Percentiles rank a stretch among this genome's conserved stretches.
phyloP scores from a whole-genome alignment of 2,329 filamentous ascomycete species.

The Diaporthe longicolla region DNA sequence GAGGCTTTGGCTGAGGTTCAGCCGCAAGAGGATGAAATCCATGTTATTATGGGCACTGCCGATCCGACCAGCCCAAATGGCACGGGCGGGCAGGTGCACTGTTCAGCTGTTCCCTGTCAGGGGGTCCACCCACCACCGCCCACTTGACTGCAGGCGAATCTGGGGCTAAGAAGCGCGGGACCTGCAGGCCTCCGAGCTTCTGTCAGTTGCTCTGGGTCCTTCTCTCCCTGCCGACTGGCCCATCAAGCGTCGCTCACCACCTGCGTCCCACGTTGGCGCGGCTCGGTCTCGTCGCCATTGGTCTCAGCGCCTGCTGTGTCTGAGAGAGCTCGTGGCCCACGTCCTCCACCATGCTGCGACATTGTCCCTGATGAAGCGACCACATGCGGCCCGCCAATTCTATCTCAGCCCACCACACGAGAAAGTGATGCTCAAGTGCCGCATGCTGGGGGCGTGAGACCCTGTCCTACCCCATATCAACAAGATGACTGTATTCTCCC shows the following conservation, averaged over 20 bases:
- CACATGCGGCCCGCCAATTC: constrained; percentile 28
- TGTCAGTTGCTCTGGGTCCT: neutral
- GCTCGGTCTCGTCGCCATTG: constrained; percentile 32
- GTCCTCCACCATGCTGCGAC: neutral
- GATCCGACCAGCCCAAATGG: constrained; percentile 3
- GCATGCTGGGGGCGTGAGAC: constrained; percentile 27
- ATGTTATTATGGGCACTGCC: neutral
- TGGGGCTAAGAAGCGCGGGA: constrained; percentile 16
- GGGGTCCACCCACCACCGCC: constrained; percentile 1
- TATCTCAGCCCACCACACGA: constrained; percentile 6
- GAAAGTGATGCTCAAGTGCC: neutral
- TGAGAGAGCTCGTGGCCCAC: neutral
- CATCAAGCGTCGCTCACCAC: constrained; percentile 28
- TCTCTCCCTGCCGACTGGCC: constrained; percentile 14
- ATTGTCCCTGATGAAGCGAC: constrained; percentile 9
- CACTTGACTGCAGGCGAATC: constrained; percentile 19
- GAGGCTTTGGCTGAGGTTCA: constrained; percentile 28
- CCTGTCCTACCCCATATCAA: constrained; percentile 32
- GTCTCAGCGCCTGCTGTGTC: constrained; percentile 38
- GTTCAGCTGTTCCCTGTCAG: constrained; percentile 41
- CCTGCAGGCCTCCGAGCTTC: constrained; percentile 34
- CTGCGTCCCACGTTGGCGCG: constrained; percentile 30
- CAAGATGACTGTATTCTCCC: constrained; percentile 2
- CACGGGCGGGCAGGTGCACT: constrained; percentile 38
- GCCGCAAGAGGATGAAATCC: constrained; percentile 22